These are phyloP conservation scores for Pichia sp. DNA, from an alignment of 1,139 yeast genomes.

Conservation along the genomic window DNA sequence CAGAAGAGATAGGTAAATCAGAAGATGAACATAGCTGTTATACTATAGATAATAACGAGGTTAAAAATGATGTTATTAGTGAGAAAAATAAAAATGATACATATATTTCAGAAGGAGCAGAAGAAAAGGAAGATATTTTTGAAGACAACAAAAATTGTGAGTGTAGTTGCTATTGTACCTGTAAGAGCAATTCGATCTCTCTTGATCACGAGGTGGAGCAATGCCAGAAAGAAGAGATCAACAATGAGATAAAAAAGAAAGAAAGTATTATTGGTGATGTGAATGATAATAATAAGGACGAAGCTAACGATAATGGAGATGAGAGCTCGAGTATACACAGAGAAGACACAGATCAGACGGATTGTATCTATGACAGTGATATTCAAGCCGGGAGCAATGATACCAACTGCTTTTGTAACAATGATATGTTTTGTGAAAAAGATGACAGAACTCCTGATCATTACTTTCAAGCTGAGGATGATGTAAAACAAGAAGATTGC, in stretches of 20 bases:
- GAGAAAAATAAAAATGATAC: not conserved
- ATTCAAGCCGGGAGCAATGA: too few species aligned
- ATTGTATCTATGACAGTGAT: not conserved
- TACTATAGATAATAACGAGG: too few species aligned
- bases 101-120: too few species aligned
- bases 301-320: not conserved
- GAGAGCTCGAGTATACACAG: not conserved
- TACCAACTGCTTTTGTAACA: too few species aligned
- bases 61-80: too few species aligned
- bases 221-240: not conserved
- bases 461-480: too few species aligned
- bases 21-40: too few species aligned
- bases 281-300: not conserved
- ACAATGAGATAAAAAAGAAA: not conserved
- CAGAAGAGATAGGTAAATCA: too few species aligned
- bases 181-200: too few species aligned
- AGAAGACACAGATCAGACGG: not conserved
- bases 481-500: too few species aligned
- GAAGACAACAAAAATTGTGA: conserved; percentile 2
- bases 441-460: too few species aligned
- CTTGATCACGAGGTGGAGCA: not conserved
- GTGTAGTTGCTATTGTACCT: conserved; percentile 2
- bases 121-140: not conserved
- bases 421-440: too few species aligned
- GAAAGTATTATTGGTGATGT: not conserved